phyloP scores from a whole-genome alignment of 169 alveolate species.

The Plasmodium blacklocki region DNA sequence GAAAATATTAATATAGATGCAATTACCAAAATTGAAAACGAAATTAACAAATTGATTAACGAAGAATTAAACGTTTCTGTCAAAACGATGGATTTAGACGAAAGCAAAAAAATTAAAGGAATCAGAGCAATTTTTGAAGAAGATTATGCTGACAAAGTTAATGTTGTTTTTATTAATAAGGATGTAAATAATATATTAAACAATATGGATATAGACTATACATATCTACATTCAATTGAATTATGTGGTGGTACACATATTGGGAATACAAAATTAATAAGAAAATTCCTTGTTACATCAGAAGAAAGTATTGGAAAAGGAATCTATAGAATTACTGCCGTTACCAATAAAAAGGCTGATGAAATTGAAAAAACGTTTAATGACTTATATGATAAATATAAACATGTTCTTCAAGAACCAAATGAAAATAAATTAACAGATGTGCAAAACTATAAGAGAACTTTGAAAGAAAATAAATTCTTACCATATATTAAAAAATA shows the following conservation, averaged over 20 bases:
- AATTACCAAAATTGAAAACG: constrained; percentile 79
- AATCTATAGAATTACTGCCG: constrained; percentile 90
- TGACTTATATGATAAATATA: constrained; percentile 77
- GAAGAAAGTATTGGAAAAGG: constrained; percentile 95
- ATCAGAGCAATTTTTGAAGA: constrained; percentile 92
- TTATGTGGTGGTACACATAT: constrained; percentile 95
- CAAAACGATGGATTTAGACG: constrained; percentile 78
- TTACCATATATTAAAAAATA: constrained; percentile 66
- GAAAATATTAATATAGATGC: constrained; percentile 82
- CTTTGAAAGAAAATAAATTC: constrained; percentile 75
- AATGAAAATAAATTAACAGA: constrained; percentile 79
- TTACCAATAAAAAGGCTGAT: constrained; percentile 88
- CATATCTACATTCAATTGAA: constrained; percentile 86
- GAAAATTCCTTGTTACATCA: constrained; percentile 84
- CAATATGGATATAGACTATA: constrained; percentile 74
- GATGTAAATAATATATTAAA: constrained; percentile 78
- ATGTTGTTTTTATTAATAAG: constrained; percentile 92
- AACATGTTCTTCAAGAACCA: constrained; percentile 77
- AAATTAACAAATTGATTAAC: constrained; percentile 81
- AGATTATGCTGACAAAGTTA: constrained; percentile 93
- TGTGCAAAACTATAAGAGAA: constrained; percentile 47
- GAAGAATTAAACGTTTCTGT: constrained; percentile 80
- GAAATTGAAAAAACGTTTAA: constrained; percentile 80
- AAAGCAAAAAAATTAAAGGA: constrained; percentile 86
- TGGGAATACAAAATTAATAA: constrained; percentile 82